Conservation (phyloP, 192 early-diverging fungal genomes). For the Coemansia sp. region DNA sequence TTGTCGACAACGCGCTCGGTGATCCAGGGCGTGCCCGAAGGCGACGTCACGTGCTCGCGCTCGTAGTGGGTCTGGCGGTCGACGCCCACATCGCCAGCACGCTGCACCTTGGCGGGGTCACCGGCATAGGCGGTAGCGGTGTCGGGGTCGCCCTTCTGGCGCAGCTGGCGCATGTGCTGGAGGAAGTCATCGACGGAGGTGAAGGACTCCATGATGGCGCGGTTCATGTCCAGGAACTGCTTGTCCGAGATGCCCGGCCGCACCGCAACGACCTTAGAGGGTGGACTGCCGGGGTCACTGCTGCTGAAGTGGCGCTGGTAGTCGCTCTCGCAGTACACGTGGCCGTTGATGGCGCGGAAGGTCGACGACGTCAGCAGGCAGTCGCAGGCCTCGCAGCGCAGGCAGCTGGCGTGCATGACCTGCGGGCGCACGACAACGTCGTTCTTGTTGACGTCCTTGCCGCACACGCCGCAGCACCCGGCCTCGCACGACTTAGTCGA, state of each 20-base stretch:
- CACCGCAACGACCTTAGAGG: slow-evolving; percentile 20
- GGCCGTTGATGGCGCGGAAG: slow-evolving; percentile 51
- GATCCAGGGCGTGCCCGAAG: slow-evolving; percentile 51
- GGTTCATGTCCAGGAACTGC: slow-evolving; percentile 46
- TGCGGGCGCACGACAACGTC: slow-evolving; percentile 50
- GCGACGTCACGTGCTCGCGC: slow-evolving; percentile 51
- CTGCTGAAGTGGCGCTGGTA: slow-evolving; percentile 37
- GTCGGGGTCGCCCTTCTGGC: slow-evolving; percentile 20
- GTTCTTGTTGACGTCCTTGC: slow-evolving; percentile 35
- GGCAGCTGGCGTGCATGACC: slow-evolving; percentile 53
- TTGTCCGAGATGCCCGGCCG: slow-evolving; percentile 42
- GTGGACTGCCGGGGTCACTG: neutral
- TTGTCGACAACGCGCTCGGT: slow-evolving; percentile 54
- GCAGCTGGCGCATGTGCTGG: slow-evolving; percentile 52
- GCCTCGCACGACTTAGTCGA: slow-evolving; percentile 24
- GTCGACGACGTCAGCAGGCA: slow-evolving; percentile 50
- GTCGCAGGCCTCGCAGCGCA: slow-evolving; percentile 53
- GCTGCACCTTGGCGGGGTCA: slow-evolving; percentile 41
- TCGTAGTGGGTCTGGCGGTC: slow-evolving; percentile 54
- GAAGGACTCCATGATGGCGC: slow-evolving; percentile 55
- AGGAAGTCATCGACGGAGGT: slow-evolving; percentile 56
- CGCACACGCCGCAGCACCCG: slow-evolving; percentile 51
- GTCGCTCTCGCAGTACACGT: slow-evolving; percentile 52
- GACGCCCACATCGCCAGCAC: slow-evolving; percentile 41
- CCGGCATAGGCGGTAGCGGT: slow-evolving; percentile 6